Conservation (phyloP, 768 basidiomycete genomes). For the Rhodotorula graminis region DNA sequence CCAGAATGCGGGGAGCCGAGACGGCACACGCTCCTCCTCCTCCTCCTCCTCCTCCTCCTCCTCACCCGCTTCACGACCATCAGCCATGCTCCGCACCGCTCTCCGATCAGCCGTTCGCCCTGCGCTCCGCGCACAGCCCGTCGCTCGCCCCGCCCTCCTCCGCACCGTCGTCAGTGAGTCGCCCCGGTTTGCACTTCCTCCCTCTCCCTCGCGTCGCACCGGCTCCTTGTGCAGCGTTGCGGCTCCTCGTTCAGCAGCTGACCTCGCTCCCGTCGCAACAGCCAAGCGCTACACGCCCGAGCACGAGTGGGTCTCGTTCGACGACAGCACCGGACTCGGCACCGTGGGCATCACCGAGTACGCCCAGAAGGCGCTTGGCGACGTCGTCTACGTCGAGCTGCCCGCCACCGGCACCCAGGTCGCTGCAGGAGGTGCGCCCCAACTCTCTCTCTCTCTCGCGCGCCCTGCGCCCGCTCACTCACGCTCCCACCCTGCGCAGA, state of each 20-base stretch:
- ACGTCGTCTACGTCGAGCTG: conserved; percentile 95
- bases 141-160: neutral
- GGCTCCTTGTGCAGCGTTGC: neutral
- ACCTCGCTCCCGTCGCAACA: neutral
- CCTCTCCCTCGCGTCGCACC: neutral
- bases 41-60: neutral
- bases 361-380: conserved; percentile 84
- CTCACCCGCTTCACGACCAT: neutral
- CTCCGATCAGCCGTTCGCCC: conserved; percentile 8
- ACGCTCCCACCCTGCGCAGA: conserved; percentile 21
- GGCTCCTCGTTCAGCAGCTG: neutral
- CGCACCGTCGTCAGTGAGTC: conserved; percentile 40
- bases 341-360: conserved; percentile 83
- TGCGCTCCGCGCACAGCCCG: neutral
- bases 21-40: neutral
- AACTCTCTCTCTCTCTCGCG: neutral
- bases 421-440: conserved; percentile 64
- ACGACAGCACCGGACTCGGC: conserved; percentile 68
- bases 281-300: conserved; percentile 65
- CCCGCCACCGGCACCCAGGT: conserved; percentile 62
- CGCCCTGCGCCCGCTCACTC: neutral
- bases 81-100: conserved; percentile 24
- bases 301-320: conserved; percentile 79
- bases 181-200: too few species aligned
- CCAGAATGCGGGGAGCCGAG: too few species aligned